Percentiles rank a stretch among this genome's conserved stretches.
These are phyloP conservation scores for Diaporthe destruens DNA, from an alignment of 2,329 filamentous ascomycete genomes.

Conservation along the genomic window DNA sequence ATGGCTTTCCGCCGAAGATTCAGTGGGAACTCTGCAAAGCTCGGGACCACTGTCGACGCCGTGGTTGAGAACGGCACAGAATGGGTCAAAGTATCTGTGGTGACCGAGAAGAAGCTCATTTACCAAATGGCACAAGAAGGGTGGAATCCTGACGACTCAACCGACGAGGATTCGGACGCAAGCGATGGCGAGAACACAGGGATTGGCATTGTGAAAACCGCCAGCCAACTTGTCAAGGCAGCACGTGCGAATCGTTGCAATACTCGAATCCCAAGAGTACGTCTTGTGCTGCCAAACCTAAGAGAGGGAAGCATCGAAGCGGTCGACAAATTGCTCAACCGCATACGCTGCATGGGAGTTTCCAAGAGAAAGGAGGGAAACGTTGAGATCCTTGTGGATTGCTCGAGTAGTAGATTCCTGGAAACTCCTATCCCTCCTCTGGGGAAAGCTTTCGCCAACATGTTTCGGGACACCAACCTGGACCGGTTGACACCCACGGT, in stretches of 20 bases:
- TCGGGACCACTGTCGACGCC: slow-evolving; percentile 40
- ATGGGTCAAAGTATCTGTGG: slow-evolving; percentile 40
- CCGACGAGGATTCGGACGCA: slow-evolving; percentile 37
- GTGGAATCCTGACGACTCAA: slow-evolving; percentile 43
- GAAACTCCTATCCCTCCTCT: slow-evolving; percentile 34
- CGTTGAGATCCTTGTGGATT: slow-evolving; percentile 40
- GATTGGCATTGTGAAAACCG: slow-evolving; percentile 34
- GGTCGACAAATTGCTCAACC: slow-evolving; percentile 39
- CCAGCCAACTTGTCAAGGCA: slow-evolving; percentile 40
- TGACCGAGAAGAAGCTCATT: slow-evolving; percentile 41
- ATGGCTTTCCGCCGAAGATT: slow-evolving; percentile 41
- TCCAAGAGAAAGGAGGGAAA: slow-evolving; percentile 37
- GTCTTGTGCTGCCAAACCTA: slow-evolving; percentile 39
- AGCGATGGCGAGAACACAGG: slow-evolving; percentile 37
- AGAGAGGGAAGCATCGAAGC: slow-evolving; percentile 30
- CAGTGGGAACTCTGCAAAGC: slow-evolving; percentile 18
- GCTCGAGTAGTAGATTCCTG: slow-evolving; percentile 38
- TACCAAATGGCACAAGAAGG: slow-evolving; percentile 42
- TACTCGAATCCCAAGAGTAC: slow-evolving; percentile 39
- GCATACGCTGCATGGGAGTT: slow-evolving; percentile 31
- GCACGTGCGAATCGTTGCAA: slow-evolving; percentile 41
- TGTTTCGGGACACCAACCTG: slow-evolving; percentile 41
- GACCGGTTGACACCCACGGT: slow-evolving; percentile 40
- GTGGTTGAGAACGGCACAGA: slow-evolving; percentile 41
- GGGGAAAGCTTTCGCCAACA: slow-evolving; percentile 29